phyloP scores from a whole-genome alignment of 495 filamentous ascomycete genomes.

The Penicillium salamii region DNA sequence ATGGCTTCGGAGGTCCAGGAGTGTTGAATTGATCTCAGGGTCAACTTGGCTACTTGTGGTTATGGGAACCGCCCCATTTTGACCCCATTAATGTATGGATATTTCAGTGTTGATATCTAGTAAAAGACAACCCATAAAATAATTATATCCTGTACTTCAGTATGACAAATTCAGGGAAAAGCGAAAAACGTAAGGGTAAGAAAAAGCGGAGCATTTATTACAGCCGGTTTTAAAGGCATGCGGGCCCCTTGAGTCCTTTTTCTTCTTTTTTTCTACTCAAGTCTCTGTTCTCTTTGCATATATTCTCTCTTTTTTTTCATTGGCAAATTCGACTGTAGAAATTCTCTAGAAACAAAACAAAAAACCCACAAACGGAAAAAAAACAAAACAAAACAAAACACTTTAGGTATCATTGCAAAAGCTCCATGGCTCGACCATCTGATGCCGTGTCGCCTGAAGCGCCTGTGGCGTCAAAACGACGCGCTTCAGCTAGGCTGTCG shows the following conservation, averaged over 20 bases:
- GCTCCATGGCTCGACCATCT: conserved; percentile 41
- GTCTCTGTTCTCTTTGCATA: background rate
- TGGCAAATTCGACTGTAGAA: background rate
- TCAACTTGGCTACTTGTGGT: no score
- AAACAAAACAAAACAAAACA: conserved; percentile 4
- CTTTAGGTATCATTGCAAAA: background rate
- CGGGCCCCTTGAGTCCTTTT: conserved; percentile 5
- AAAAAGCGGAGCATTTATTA: conserved; percentile 25
- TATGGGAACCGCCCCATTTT: no score
- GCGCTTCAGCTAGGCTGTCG: conserved; percentile 35
- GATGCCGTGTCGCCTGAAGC: conserved; percentile 35
- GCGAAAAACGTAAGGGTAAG: background rate
- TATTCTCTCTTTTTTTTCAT: background rate
- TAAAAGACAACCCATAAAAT: no score
- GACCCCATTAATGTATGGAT: no score
- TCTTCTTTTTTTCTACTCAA: background rate
- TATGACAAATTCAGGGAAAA: background rate
- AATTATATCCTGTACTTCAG: no score
- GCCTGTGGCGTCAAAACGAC: conserved; percentile 39
- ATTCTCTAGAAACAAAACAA: conserved; percentile 4
- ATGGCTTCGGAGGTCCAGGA: no score
- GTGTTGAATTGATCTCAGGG: no score
- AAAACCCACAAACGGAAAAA: no score
- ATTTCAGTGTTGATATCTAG: no score
- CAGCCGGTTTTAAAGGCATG: conserved; percentile 26